Percentiles rank a stretch among this genome's conserved stretches.
phyloP scores from a whole-genome alignment of 2,329 filamentous ascomycete species.

The Diaporthe ilicicola region DNA sequence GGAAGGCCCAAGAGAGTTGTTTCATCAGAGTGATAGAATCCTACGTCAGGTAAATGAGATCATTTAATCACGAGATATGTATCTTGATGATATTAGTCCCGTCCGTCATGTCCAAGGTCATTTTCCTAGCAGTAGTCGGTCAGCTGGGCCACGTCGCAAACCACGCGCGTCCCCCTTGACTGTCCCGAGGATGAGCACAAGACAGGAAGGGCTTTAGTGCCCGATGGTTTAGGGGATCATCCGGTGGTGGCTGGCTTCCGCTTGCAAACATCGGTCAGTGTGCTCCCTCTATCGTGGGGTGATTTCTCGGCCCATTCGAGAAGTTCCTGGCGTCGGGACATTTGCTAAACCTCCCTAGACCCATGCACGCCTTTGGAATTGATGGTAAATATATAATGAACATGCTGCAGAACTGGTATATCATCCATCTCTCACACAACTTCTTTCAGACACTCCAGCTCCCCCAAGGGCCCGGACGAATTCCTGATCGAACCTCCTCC shows the following conservation, averaged over 20 bases:
- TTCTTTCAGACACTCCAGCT: slow-evolving; percentile 2
- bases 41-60: background rate
- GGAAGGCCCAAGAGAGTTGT: background rate
- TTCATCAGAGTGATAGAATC: no score
- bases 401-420: rapidly evolving
- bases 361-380: background rate
- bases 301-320: background rate
- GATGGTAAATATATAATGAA: rapidly evolving
- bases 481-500: background rate
- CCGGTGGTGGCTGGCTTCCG: background rate
- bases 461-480: background rate
- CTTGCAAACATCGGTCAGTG: background rate
- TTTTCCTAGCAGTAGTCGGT: background rate
- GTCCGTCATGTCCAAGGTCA: background rate
- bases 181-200: background rate
- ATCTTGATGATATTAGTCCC: background rate
- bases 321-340: background rate
- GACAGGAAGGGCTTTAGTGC: slow-evolving; percentile 13
- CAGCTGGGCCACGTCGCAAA: background rate
- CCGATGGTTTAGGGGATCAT: background rate
- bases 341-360: no score
- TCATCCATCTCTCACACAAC: background rate
- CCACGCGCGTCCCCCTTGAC: background rate
- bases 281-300: background rate
- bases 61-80: background rate